Conservation (phyloP, 306 rosid species). For the Castanopsis chinensis region DNA sequence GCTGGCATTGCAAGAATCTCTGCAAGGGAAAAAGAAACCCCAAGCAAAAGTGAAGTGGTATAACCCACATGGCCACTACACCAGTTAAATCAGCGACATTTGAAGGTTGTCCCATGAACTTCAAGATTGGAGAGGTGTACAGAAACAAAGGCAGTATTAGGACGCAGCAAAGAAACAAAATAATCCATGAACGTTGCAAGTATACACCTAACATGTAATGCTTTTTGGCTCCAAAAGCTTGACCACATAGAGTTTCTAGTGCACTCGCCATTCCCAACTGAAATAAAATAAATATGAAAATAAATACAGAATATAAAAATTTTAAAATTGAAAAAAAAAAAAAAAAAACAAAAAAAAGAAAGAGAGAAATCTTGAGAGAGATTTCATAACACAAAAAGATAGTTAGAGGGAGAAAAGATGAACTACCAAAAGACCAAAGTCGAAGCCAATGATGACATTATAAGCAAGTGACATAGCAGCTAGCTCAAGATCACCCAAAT, state of each 20-base stretch:
- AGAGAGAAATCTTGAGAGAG: background rate
- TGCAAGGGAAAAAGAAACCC: conserved; percentile 65
- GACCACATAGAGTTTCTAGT: conserved; percentile 79
- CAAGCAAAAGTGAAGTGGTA: conserved; percentile 62
- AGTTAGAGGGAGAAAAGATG: background rate
- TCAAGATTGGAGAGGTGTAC: conserved; percentile 12
- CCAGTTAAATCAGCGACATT: conserved; percentile 21
- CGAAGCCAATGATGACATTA: conserved; percentile 64
- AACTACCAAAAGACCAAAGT: conserved; percentile 63
- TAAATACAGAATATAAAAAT: background rate
- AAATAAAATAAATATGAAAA: background rate
- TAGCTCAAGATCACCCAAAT: conserved; percentile 66
- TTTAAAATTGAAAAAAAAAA: too few relatives aligned
- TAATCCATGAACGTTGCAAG: conserved; percentile 87
- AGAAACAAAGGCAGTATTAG: conserved; percentile 45
- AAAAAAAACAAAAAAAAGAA: too few relatives aligned
- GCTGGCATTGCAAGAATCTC: conserved; percentile 64
- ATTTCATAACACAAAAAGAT: background rate
- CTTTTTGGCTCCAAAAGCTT: conserved; percentile 81
- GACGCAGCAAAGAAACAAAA: conserved; percentile 50
- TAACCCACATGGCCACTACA: conserved; percentile 36
- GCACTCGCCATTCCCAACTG: conserved; percentile 94
- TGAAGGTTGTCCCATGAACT: conserved; percentile 8
- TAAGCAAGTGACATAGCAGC: conserved; percentile 64
- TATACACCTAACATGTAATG: conserved; percentile 72